Base-by-base conservation (phyloP, 805 yeast species). In the Myxozyma geophila region DNA sequence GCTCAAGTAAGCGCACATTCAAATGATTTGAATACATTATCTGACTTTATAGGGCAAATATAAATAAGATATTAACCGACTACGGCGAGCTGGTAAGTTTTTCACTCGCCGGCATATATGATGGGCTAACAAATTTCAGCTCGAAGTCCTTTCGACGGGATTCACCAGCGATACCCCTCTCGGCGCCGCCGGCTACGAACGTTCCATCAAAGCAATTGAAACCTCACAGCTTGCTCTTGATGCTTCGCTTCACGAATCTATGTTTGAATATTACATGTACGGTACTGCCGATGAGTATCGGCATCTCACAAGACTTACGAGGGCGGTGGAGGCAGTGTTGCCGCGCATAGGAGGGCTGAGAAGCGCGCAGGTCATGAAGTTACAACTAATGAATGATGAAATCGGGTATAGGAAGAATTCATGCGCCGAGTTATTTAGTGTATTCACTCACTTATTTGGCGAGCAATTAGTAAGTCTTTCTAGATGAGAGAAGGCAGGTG, bases 401-500 rank as follows among this genome's bases (percentile, higher is more conserved):
- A 48, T 58, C n/a, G 67, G 60, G 4, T 37, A 62, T 28, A 41
- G 56, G n/a, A 39, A 52, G 40, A 28, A 43, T 7, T 47, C 63
- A 7, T 62, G 66, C 41, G 28, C 36, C 7, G 85, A 86, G 70
- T 76, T 89, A n/a, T 88, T 88, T 72, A 86, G 86, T 60, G 72
- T 87, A 43, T 89, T 89, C 73, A 85, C 87, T 1, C 82, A 81
- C 67, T 81, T 87, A 68, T 76, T 89, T 54, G 90, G 91, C 0
- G 93, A 95, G 0, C 85, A 92, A 0, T 54, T 63, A 58, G 58
- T 48, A 36, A 10, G 41, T 23, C 1, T 37, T 9, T 35, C 39
- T 43, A 3, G 10, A 6, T 2, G 17, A 43, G 21, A n/a, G 10
- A 17, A 2, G 21, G 2, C 10, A 43, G n/a, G 2, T 1, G 17